Evolutionary conservation across 768 basidiomycete genomes (phyloP), one percentile per base, ranked within the genome.

Genomic region (Nidularia pulvinata): DNA sequence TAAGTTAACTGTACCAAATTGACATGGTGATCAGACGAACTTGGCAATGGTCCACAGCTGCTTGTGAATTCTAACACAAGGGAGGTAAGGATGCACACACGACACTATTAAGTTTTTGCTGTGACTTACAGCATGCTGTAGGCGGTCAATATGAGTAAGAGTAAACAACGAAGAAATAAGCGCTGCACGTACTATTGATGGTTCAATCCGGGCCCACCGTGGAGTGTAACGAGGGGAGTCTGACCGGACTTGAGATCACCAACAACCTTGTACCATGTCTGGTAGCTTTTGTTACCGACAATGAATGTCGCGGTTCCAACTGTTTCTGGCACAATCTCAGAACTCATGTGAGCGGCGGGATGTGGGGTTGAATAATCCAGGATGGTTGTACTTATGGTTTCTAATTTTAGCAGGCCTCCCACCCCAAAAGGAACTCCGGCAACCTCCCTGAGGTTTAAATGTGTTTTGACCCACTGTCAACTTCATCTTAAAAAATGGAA

Each of bases 191-290:
- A n/a, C n/a, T n/a, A n/a, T n/a, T n/a, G n/a, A n/a, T 64, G 61
- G 4, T 51, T 49, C 47, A 65, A 47, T 5, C 65, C 77, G 0
- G 79, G 80, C 1, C 80, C 81, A 5, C 81, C 82, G 52, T 82
- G 80, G 1, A 82, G 63, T 0, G 64, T 63, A 13, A 82, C 61
- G 1, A 81, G 56, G 0, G 80, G 79, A 1, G 56, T 53, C 9
- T 49, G 50, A 11, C 49, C 50, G 1, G 66, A 55, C 10, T 64
- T 66, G 47, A 79, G 64, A 49, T 75, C 68, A n/a, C 80, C 79
- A 35, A 72, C 56, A 47, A 79, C 52, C 50, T 64, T 73, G 62
- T 76, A 80, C 71, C 71, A 78, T 11, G 79, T 81, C 57, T 74
- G 58, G 64, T 69, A 75, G 1, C 60, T 53, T 35, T 64, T 51